Conservation (phyloP, 257 asterid species). For the Fraxinus americana region DNA sequence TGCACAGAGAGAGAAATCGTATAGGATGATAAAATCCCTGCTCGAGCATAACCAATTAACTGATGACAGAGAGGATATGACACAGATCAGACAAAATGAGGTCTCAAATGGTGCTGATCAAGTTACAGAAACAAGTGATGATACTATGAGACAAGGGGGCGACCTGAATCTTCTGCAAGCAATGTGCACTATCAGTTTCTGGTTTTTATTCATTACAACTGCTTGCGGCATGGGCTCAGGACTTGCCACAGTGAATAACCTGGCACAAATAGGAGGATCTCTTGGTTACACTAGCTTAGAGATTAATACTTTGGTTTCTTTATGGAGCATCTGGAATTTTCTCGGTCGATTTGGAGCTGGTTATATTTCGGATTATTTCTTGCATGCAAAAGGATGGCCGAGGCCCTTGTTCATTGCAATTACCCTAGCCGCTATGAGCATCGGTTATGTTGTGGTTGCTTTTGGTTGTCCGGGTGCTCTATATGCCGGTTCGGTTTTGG, state of each 20-base stretch:
- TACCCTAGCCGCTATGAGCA: slow-evolving; percentile 65
- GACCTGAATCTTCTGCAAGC: slow-evolving; percentile 50
- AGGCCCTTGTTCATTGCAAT: slow-evolving; percentile 70
- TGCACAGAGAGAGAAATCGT: slow-evolving; percentile 64
- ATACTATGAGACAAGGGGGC: slow-evolving; percentile 30
- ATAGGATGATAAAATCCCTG: slow-evolving; percentile 54
- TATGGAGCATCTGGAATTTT: slow-evolving; percentile 96
- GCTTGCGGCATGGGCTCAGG: slow-evolving; percentile 66
- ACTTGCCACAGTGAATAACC: slow-evolving; percentile 53
- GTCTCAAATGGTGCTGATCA: slow-evolving; percentile 43
- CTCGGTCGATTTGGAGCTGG: slow-evolving; percentile 89
- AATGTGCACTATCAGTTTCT: slow-evolving; percentile 52
- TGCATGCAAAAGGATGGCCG: slow-evolving; percentile 54
- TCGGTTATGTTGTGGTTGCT: slow-evolving; percentile 69
- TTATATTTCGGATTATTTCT: slow-evolving; percentile 70
- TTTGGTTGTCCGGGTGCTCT: slow-evolving; percentile 67
- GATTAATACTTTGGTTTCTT: slow-evolving; percentile 66
- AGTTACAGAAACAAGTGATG: slow-evolving; percentile 34
- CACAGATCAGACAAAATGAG: slow-evolving; percentile 32
- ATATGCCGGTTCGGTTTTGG: slow-evolving; percentile 66
- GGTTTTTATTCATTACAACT: slow-evolving; percentile 57
- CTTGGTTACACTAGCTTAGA: slow-evolving; percentile 51
- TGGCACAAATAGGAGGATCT: slow-evolving; percentile 60
- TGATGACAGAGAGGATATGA: slow-evolving; percentile 32
- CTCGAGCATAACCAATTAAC: slow-evolving; percentile 69